These are phyloP conservation scores for Penicillium argentinense DNA, from an alignment of 495 filamentous ascomycete species.

Conservation along the genomic window DNA sequence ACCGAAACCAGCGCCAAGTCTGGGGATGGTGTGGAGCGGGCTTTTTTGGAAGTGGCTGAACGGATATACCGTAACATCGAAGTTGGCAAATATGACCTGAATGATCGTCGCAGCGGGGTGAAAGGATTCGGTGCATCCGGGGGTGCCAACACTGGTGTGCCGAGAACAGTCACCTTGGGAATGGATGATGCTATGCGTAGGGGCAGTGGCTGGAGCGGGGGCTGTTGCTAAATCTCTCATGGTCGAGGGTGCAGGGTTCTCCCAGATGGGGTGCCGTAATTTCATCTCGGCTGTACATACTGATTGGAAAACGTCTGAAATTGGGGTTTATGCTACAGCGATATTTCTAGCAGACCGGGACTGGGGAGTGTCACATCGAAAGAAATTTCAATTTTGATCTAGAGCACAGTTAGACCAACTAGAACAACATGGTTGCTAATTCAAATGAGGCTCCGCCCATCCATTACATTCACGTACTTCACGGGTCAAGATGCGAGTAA, in stretches of 20 bases:
- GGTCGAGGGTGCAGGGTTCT: neutral
- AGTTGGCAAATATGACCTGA: constrained; percentile 87
- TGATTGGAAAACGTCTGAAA: too few species aligned
- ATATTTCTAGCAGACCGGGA: too few species aligned
- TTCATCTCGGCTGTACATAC: too few species aligned
- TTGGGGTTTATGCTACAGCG: too few species aligned
- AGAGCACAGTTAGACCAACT: too few species aligned
- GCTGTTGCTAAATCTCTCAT: constrained; percentile 44
- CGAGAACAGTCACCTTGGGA: constrained; percentile 56
- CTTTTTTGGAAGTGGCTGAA: constrained; percentile 90
- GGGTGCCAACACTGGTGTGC: constrained; percentile 33
- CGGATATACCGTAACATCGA: constrained; percentile 95
- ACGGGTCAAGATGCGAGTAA: neutral
- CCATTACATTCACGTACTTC: neutral
- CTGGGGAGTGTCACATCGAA: too few species aligned
- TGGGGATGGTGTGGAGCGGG: constrained; percentile 87
- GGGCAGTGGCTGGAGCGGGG: constrained; percentile 43
- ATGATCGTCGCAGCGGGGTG: constrained; percentile 91
- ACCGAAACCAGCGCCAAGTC: constrained; percentile 96
- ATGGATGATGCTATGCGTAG: constrained; percentile 55
- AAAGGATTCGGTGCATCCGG: constrained; percentile 68
- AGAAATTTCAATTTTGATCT: too few species aligned
- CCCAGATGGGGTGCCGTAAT: neutral
- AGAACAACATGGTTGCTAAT: too few species aligned
- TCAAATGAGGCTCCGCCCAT: too few species aligned